These are phyloP conservation scores for Ophiostoma sp. DNA, from an alignment of 2,329 filamentous ascomycete genomes.

Conservation along the genomic window DNA sequence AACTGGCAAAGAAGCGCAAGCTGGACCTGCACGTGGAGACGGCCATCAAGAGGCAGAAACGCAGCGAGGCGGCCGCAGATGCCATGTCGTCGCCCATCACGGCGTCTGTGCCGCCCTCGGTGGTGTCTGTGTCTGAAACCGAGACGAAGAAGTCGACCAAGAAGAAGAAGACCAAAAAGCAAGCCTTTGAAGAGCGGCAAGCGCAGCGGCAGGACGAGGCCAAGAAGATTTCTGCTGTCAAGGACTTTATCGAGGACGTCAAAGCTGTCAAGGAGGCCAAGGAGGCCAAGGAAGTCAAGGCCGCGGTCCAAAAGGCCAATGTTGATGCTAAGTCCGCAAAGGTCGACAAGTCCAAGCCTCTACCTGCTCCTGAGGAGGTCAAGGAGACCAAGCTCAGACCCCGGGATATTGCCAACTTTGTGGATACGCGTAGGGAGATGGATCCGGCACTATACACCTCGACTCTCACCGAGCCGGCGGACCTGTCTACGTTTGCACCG, in stretches of 20 bases:
- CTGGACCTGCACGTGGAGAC: constrained; percentile 63
- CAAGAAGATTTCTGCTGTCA: constrained; percentile 26
- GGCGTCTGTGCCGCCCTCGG: constrained; percentile 1
- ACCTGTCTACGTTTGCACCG: constrained; percentile 35
- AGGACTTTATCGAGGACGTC: constrained; percentile 26
- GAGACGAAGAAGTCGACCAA: constrained; percentile 55
- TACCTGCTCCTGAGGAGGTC: background rate
- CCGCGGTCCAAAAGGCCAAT: constrained; percentile 6
- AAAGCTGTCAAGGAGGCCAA: constrained; percentile 32
- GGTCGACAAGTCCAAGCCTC: constrained; percentile 18
- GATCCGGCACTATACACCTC: constrained; percentile 43
- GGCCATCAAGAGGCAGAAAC: constrained; percentile 73
- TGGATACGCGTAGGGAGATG: constrained; percentile 24
- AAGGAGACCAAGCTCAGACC: constrained; percentile 18
- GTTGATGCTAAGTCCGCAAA: constrained; percentile 26
- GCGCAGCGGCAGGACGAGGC: constrained; percentile 10
- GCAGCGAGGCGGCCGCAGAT: constrained; percentile 68
- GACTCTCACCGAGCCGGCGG: constrained; percentile 43
- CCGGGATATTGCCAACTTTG: constrained; percentile 22
- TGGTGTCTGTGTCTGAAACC: constrained; percentile 34
- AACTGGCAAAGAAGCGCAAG: constrained; percentile 61
- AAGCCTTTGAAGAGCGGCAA: constrained; percentile 63
- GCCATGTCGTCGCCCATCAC: constrained; percentile 41
- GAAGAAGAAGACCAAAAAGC: constrained; percentile 76
- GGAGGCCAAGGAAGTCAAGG: constrained; percentile 34